Percentiles rank a stretch among this genome's conserved stretches.
phyloP scores from a whole-genome alignment of 352 stramenopile species.

The Globisporangium parvum region DNA sequence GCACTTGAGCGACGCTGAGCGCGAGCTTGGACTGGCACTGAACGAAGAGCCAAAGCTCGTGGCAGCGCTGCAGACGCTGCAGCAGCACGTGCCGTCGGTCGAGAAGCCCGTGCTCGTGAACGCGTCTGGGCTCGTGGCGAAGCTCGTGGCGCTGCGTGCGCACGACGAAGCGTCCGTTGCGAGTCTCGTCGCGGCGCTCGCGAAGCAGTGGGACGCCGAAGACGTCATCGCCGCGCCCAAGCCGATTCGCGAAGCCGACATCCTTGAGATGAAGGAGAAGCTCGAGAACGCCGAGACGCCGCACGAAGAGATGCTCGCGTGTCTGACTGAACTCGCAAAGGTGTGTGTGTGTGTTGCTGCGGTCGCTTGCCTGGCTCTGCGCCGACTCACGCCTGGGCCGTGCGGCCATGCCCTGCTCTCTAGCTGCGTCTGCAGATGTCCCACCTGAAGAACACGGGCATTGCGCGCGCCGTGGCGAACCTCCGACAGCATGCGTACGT shows the following conservation, averaged over 20 bases:
- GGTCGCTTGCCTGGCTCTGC: not conserved
- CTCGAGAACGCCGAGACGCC: slow-evolving; percentile 39
- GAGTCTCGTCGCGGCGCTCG: slow-evolving; percentile 27
- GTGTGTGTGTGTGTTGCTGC: slow-evolving; percentile 13
- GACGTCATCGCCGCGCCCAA: slow-evolving; percentile 42
- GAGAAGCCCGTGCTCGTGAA: slow-evolving; percentile 23
- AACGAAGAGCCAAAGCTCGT: slow-evolving; percentile 37
- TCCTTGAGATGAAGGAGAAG: slow-evolving; percentile 53
- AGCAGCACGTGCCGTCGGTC: slow-evolving; percentile 19
- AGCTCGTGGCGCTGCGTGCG: slow-evolving; percentile 31
- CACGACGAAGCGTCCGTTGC: slow-evolving; percentile 26
- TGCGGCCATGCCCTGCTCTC: not conserved
- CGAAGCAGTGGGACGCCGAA: slow-evolving; percentile 42
- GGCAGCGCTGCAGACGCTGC: slow-evolving; percentile 24
- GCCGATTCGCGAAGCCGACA: slow-evolving; percentile 44
- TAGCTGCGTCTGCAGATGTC: slow-evolving; percentile 59
- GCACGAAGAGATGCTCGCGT: slow-evolving; percentile 63
- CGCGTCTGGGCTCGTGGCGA: slow-evolving; percentile 24
- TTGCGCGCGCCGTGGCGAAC: slow-evolving; percentile 50
- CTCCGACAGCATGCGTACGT: slow-evolving; percentile 72
- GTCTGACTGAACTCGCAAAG: slow-evolving; percentile 45
- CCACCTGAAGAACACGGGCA: slow-evolving; percentile 64
- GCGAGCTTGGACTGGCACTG: slow-evolving; percentile 24
- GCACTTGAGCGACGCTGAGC: slow-evolving; percentile 27
- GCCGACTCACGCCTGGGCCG: not conserved